Conservation (phyloP, 768 basidiomycete species). For the Hortiboletus campestris region DNA sequence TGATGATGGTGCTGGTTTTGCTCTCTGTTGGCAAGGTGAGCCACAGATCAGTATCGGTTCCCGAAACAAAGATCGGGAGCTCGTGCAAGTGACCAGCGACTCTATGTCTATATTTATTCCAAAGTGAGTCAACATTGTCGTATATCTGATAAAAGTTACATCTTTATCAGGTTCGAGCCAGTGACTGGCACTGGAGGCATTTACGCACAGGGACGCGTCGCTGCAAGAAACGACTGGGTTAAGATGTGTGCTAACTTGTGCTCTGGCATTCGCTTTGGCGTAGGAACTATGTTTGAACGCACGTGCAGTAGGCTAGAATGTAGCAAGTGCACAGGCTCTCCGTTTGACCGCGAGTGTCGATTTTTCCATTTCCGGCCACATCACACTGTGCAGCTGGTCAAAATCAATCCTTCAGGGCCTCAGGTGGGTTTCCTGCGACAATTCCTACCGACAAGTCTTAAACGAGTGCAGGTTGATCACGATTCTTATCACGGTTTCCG, state of each 20-base stretch:
- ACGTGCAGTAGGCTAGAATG: conserved; percentile 71
- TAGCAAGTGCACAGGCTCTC: conserved; percentile 50
- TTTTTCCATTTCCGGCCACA: conserved; percentile 80
- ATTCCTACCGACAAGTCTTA: background rate
- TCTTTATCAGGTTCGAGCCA: conserved; percentile 23
- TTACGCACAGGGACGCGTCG: conserved; percentile 20
- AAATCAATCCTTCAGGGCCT: conserved; percentile 36
- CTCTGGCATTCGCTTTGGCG: conserved; percentile 84
- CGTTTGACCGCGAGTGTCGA: conserved; percentile 78
- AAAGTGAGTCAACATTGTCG: conserved; percentile 51
- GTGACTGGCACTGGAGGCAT: conserved; percentile 3
- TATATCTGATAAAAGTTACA: background rate
- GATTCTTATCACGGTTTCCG: conserved; percentile 90
- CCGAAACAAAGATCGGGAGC: conserved; percentile 67
- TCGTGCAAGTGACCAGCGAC: conserved; percentile 80
- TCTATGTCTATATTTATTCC: conserved; percentile 83
- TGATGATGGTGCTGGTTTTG: conserved; percentile 82
- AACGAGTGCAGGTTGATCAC: conserved; percentile 35
- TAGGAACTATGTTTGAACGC: conserved; percentile 80
- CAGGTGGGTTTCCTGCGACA: conserved; percentile 43
- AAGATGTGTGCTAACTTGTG: conserved; percentile 84
- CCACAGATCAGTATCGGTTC: conserved; percentile 69
- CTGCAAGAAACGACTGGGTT: conserved; percentile 37
- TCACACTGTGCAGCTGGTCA: conserved; percentile 66
- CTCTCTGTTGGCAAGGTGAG: conserved; percentile 77